These are phyloP conservation scores for Candida pseudocylindracea DNA, from an alignment of 1,139 yeast genomes.

Conservation along the genomic window DNA sequence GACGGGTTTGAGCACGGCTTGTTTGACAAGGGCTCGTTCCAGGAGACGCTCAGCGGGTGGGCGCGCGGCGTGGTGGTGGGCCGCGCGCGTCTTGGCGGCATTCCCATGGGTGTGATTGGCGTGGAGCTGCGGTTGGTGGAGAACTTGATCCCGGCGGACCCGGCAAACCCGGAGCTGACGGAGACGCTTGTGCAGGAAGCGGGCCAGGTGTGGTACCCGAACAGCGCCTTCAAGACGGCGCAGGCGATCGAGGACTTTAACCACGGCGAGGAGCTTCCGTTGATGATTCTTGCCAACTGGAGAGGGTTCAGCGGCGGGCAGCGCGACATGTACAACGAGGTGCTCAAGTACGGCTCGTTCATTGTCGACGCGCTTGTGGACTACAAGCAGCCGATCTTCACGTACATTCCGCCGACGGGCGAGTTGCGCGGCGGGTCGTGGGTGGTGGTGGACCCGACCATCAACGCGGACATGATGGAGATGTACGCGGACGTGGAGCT, in stretches of 20 bases:
- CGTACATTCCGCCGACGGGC: conserved; percentile 94
- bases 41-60: conserved; percentile 97
- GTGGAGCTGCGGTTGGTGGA: conserved; percentile 86
- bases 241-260: conserved; percentile 96
- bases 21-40: conserved; percentile 84
- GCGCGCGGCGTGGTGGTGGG: conserved; percentile 97
- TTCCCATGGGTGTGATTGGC: conserved; percentile 93
- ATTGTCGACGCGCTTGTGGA: conserved; percentile 94
- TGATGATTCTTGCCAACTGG: conserved; percentile 97
- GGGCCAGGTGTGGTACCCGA: conserved; percentile 99
- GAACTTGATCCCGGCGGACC: conserved; percentile 87
- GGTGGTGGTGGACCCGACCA: conserved; percentile 98
- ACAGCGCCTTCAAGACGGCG: conserved; percentile 96
- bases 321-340: conserved; percentile 97
- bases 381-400: conserved; percentile 89
- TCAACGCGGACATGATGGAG: conserved; percentile 94
- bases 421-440: conserved; percentile 99
- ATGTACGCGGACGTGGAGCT: conserved; percentile 95
- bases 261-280: conserved; percentile 91
- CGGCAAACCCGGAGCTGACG: conserved; percentile 89
- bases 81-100: conserved; percentile 96
- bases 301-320: conserved; percentile 99
- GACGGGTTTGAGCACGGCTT: conserved; percentile 61
- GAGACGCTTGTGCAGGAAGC: conserved; percentile 84
- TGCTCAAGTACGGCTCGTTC: conserved; percentile 85